Evolutionary conservation across 2,329 filamentous ascomycete species (phyloP).

Genomic region (Trichoderma brevicompactum): DNA sequence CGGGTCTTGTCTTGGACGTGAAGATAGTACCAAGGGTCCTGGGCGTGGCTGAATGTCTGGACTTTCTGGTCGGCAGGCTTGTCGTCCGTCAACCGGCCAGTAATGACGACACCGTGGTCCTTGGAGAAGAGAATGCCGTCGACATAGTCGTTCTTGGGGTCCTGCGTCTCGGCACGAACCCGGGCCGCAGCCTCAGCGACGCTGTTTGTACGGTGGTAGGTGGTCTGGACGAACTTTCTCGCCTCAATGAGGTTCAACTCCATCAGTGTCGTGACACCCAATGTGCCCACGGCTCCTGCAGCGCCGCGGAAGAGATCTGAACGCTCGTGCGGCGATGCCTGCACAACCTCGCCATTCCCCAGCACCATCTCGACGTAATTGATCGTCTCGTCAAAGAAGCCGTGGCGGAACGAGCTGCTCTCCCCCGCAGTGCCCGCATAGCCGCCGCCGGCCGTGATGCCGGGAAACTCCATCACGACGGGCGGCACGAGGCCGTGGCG

Average conservation of each 20-base stretch:
- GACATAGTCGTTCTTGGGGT: constrained; percentile 65
- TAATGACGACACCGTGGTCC: constrained; percentile 67
- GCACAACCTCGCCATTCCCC: constrained; percentile 66
- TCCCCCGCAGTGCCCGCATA: constrained; percentile 74
- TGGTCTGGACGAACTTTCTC: constrained; percentile 63
- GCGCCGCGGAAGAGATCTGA: constrained; percentile 67
- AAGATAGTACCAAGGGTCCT: constrained; percentile 78
- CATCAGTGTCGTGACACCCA: constrained; percentile 69
- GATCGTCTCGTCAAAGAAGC: constrained; percentile 71
- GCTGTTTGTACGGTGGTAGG: constrained; percentile 60
- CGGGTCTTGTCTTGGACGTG: constrained; percentile 60
- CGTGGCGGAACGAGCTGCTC: constrained; percentile 70
- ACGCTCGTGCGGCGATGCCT: constrained; percentile 49
- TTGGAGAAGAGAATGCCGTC: constrained; percentile 71
- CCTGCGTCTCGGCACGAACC: constrained; percentile 53
- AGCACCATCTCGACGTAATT: constrained; percentile 70
- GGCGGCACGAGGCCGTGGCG: constrained; percentile 69
- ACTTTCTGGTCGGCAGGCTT: constrained; percentile 43
- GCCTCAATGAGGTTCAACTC: constrained; percentile 67
- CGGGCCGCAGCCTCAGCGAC: constrained; percentile 53
- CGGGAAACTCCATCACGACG: constrained; percentile 77
- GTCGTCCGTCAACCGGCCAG: constrained; percentile 64
- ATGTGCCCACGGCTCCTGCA: constrained; percentile 68
- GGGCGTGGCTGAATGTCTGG: constrained; percentile 63
- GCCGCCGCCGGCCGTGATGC: constrained; percentile 74